Base-by-base conservation (phyloP, 805 yeast genomes). In the Pichia californica region DNA sequence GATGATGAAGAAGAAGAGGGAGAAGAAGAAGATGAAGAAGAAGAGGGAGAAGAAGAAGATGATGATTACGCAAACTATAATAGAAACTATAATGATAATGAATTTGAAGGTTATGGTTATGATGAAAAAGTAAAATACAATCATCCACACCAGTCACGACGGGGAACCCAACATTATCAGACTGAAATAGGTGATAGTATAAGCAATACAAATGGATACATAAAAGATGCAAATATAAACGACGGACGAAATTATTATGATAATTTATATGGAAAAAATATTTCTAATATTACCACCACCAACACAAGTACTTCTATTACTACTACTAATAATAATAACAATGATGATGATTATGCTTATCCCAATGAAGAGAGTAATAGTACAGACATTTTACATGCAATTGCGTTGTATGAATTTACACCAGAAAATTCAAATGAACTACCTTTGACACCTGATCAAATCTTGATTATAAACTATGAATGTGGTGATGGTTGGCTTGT, bases 401-500 rank as follows among this genome's bases (percentile, higher is more conserved):
- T 88, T 23, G 97, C 97, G 1, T 61, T 93, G 36, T 93, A 88
- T 59, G 91, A 89, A 54, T 93, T 93, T 58, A 73, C 67, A 34
- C 96, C 98, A 0, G 98, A 93, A 59, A 93, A 93, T 61, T 96
- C 88, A 54, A 93, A 93, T 62, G 99, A 93, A 57, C 77, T 89
- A 36, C 76, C 73, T 10, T 66, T 93, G 27, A 64, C 57, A 13
- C 94, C 83, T 54, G 95, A 96, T 29, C 97, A 93, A 63, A 62
- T 77, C 13, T 77, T 93, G 2, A 82, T 88, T 76, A 83, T 93
- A 26, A 79, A 83, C 46, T 91, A 89, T 61, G 77, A 94, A 45
- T 96, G 91, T 61, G 98, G 98, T 21, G 97, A 91, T 61, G 99
- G 99, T 7, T 93, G 99, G 99, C 73, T 93, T 3, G 97, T 93